phyloP scores from a whole-genome alignment of 73 alveolate species.

The Paramecium bursaria region DNA sequence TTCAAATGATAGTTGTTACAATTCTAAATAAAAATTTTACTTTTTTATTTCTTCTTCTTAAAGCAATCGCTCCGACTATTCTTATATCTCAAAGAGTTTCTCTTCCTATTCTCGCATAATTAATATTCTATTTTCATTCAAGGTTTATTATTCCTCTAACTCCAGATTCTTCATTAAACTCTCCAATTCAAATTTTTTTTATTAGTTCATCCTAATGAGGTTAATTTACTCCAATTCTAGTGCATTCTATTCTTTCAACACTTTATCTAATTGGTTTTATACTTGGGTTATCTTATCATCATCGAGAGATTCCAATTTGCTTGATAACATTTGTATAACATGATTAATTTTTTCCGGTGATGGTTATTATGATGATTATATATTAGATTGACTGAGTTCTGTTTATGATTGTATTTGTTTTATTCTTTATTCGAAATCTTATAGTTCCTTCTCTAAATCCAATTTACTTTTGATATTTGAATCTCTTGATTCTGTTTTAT shows the following conservation, averaged over 20 bases:
- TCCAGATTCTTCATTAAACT: neutral
- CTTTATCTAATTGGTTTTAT: neutral
- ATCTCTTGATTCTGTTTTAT: slow-evolving; percentile 44
- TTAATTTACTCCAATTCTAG: slow-evolving; percentile 4
- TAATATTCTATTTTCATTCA: neutral
- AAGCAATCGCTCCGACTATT: neutral
- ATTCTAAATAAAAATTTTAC: slow-evolving; percentile 7
- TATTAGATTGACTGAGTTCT: slow-evolving; percentile 1
- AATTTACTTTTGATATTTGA: slow-evolving; percentile 35
- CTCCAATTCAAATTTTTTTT: slow-evolving; percentile 35
- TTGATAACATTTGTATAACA: neutral
- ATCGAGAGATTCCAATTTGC: slow-evolving; percentile 10
- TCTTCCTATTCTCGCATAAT: slow-evolving; percentile 42
- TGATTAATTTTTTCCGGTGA: slow-evolving; percentile 13
- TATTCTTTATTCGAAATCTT: slow-evolving; percentile 36
- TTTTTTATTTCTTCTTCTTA: slow-evolving; percentile 22
- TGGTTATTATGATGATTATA: neutral
- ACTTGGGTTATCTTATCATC: slow-evolving; percentile 4
- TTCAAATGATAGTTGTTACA: slow-evolving; percentile 9
- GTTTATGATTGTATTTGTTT: neutral
- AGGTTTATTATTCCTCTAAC: neutral
- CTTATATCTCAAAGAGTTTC: slow-evolving; percentile 26
- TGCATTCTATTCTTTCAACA: neutral
- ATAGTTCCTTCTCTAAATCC: slow-evolving; percentile 30
- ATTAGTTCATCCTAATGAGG: neutral